A percentile compares a stretch with the other conserved stretches of the same genome.
Conservation (phyloP, 2,329 filamentous ascomycete species). For the Sarocladium oryzae region DNA sequence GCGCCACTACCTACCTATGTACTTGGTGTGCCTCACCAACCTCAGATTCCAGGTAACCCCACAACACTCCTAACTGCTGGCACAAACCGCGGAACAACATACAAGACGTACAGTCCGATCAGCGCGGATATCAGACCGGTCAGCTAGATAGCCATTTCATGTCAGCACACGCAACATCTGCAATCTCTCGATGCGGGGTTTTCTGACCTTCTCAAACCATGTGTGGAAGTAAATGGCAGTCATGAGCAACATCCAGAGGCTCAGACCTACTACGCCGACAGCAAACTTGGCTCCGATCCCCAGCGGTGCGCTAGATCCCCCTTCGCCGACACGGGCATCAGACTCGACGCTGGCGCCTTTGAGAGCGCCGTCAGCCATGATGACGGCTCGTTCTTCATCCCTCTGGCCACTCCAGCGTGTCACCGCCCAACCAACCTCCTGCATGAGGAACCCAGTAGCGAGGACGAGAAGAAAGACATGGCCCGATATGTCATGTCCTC, state of each 20-base stretch:
- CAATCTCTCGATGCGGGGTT: neutral
- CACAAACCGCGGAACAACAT: conserved; percentile 45
- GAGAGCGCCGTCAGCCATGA: conserved; percentile 59
- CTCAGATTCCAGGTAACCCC: conserved; percentile 46
- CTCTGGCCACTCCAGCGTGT: conserved; percentile 31
- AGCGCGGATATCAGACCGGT: conserved; percentile 46
- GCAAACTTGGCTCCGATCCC: conserved; percentile 50
- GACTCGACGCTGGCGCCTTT: conserved; percentile 50
- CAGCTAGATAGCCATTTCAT: conserved; percentile 28
- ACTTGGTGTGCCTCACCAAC: no score
- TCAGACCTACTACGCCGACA: conserved; percentile 59
- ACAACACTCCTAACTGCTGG: conserved; percentile 38
- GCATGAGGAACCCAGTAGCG: conserved; percentile 71
- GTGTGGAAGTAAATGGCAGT: conserved; percentile 98
- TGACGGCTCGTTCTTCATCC: conserved; percentile 58
- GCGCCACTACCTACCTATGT: no score
- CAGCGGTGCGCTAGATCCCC: conserved; percentile 23
- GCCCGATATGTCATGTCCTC: conserved; percentile 94
- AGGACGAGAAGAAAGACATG: conserved; percentile 91
- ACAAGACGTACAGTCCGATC: conserved; percentile 41
- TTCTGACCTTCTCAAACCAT: conserved; percentile 89
- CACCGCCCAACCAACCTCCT: conserved; percentile 66
- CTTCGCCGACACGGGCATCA: conserved; percentile 18
- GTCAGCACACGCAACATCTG: conserved; percentile 17
- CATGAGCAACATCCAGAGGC: conserved; percentile 97